These are phyloP conservation scores for Striga asiatica DNA, from an alignment of 257 asterid genomes.

Conservation along the genomic window DNA sequence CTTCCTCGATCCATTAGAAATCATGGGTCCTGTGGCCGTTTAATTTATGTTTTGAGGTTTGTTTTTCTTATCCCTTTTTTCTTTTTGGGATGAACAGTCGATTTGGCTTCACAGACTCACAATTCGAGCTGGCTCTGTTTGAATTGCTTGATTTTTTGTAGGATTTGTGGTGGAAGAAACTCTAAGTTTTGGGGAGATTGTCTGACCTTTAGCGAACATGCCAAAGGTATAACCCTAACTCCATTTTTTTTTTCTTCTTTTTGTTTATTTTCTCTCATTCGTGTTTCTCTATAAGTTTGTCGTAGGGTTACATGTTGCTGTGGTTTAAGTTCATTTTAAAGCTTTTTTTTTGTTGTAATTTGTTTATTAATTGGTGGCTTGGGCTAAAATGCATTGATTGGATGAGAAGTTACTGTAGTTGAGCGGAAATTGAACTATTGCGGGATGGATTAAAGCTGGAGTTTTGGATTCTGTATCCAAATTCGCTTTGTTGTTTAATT, in stretches of 20 bases:
- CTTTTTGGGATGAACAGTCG: neutral
- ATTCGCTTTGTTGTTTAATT: neutral
- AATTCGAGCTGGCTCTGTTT: conserved; percentile 25
- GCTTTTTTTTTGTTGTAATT: neutral
- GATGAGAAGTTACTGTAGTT: conserved; percentile 8
- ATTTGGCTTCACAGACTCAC: conserved; percentile 16
- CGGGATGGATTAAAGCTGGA: neutral
- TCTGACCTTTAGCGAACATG: conserved; percentile 27
- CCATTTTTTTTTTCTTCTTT: neutral
- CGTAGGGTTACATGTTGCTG: too few relatives aligned
- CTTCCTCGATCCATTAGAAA: conserved; percentile 10
- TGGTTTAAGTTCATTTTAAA: neutral
- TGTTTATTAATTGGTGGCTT: neutral
- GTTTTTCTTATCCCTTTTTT: conserved; percentile 1
- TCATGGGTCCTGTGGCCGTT: conserved; percentile 3
- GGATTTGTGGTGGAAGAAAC: conserved; percentile 16
- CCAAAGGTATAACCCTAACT: conserved; percentile 32
- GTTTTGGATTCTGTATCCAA: neutral
- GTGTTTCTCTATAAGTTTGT: neutral
- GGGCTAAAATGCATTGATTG: conserved; percentile 9
- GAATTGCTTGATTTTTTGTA: conserved; percentile 1
- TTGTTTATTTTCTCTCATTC: neutral
- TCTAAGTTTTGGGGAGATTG: conserved; percentile 20
- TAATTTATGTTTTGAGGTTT: conserved; percentile 3
- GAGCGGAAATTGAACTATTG: conserved; percentile 13